phyloP scores from a whole-genome alignment of 1,284 basidiomycete species.

The Ustilago bromivora region DNA sequence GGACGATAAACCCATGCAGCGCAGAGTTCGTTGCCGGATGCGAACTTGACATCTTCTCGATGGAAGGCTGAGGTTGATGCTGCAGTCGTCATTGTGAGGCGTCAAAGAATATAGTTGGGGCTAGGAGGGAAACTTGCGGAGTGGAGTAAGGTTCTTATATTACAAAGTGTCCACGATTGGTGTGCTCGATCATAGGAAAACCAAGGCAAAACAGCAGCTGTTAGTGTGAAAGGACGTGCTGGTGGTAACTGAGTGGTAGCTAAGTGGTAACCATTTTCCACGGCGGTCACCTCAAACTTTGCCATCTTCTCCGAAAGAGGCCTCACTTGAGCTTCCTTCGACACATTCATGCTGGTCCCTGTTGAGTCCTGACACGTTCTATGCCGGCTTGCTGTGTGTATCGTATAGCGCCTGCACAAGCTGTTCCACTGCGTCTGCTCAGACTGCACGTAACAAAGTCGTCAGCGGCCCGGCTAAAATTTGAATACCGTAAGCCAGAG shows the following conservation, averaged over 20 bases:
- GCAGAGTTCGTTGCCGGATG: slow-evolving; percentile 29
- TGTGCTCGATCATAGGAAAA: too few species aligned
- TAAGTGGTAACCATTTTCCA: background rate
- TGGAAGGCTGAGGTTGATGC: slow-evolving; percentile 17
- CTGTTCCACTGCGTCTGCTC: background rate
- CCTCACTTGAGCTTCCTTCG: background rate
- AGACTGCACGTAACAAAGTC: background rate
- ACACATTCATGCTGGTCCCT: background rate
- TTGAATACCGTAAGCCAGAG: background rate
- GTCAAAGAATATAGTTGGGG: background rate
- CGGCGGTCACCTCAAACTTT: background rate
- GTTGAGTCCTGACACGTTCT: too few species aligned
- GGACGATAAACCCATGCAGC: slow-evolving; percentile 54
- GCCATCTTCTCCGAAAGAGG: background rate
- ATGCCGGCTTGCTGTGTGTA: too few species aligned
- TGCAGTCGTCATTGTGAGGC: slow-evolving; percentile 21
- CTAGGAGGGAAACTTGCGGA: background rate
- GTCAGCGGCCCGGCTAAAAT: background rate
- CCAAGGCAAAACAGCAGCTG: too few species aligned
- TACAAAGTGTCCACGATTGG: background rate
- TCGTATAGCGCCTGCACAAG: background rate
- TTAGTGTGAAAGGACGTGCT: too few species aligned
- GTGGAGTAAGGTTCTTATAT: background rate
- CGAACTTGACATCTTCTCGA: slow-evolving; percentile 45
- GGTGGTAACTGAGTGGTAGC: background rate